Percentiles rank a stretch among this genome's conserved stretches.
phyloP scores from a whole-genome alignment of 768 basidiomycete species.

The Multifurca ochricompacta region DNA sequence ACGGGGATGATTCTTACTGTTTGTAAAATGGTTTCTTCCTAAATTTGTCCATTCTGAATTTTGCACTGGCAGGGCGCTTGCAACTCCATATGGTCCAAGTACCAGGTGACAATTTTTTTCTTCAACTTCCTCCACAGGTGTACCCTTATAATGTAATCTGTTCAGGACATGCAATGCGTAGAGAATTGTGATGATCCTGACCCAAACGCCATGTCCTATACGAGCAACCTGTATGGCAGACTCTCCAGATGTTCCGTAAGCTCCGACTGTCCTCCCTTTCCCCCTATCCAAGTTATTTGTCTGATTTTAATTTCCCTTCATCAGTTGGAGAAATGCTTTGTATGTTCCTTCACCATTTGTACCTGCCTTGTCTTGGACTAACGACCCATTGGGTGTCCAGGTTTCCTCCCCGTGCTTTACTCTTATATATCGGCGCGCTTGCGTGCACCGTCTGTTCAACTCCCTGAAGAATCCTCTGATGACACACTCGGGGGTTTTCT shows the following conservation, averaged over 20 bases:
- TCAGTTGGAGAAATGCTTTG: conserved; percentile 91
- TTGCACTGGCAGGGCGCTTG: conserved; percentile 50
- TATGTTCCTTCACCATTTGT: conserved; percentile 36
- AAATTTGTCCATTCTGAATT: background rate
- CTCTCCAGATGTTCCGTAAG: conserved; percentile 83
- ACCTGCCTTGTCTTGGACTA: conserved; percentile 6
- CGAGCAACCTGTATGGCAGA: conserved; percentile 95
- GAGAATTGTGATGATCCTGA: conserved; percentile 76
- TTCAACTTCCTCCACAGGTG: background rate
- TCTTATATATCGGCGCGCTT: conserved; percentile 48
- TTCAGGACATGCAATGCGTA: conserved; percentile 95
- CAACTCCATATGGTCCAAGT: conserved; percentile 79
- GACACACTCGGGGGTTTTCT: conserved; percentile 24
- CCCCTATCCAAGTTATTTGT: conserved; percentile 6
- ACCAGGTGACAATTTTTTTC: conserved; percentile 46
- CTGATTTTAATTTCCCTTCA: conserved; percentile 24
- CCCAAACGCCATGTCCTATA: conserved; percentile 61
- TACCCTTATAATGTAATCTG: background rate
- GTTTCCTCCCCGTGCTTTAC: conserved; percentile 80
- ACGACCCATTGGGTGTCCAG: conserved; percentile 31
- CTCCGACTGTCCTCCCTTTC: conserved; percentile 7
- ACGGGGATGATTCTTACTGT: conserved; percentile 91
- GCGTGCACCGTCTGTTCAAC: conserved; percentile 43
- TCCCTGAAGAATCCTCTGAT: conserved; percentile 33
- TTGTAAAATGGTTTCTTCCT: conserved; percentile 18